phyloP scores from a whole-genome alignment of 2,329 filamentous ascomycete species.

The Simplicillium aogashimaense region DNA sequence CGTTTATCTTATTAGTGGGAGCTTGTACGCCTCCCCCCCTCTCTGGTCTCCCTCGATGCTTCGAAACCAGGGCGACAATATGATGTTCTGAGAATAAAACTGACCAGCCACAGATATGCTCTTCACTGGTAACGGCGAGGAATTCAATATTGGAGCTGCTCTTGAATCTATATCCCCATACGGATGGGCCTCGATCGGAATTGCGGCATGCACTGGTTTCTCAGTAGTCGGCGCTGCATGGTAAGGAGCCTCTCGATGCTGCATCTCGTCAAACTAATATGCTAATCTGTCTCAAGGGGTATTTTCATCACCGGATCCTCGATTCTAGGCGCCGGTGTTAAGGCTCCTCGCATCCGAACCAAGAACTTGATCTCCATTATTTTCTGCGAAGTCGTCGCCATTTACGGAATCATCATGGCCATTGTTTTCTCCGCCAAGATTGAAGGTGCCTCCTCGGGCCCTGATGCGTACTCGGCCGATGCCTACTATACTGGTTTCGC shows the following conservation, averaged over 20 bases:
- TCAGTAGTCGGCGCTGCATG: conserved; percentile 97
- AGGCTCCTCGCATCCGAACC: conserved; percentile 91
- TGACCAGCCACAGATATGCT: conserved; percentile 69
- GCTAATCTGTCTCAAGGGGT: conserved; percentile 53
- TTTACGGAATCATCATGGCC: conserved; percentile 99
- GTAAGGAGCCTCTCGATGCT: conserved; percentile 39
- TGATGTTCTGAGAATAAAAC: conserved; percentile 1
- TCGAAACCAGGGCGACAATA: too few relatives aligned
- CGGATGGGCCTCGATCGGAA: conserved; percentile 84
- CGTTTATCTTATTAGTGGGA: conserved; percentile 64
- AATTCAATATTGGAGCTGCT: conserved; percentile 94
- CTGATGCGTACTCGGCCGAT: conserved; percentile 59
- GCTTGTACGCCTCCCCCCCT: conserved; percentile 52
- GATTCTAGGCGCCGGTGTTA: conserved; percentile 93
- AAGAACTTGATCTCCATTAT: conserved; percentile 99
- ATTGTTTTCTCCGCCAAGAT: conserved; percentile 96
- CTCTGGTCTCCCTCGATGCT: too few relatives aligned
- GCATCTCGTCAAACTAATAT: background rate
- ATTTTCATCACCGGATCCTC: conserved; percentile 98
- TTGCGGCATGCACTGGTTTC: conserved; percentile 87
- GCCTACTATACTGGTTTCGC: conserved; percentile 94
- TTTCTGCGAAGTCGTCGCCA: conserved; percentile 99
- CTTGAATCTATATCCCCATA: conserved; percentile 91
- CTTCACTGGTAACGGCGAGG: conserved; percentile 91
- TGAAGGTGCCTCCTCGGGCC: conserved; percentile 45